Base-by-base conservation (phyloP, 2,329 filamentous ascomycete genomes). In the Alternaria infectoria region DNA sequence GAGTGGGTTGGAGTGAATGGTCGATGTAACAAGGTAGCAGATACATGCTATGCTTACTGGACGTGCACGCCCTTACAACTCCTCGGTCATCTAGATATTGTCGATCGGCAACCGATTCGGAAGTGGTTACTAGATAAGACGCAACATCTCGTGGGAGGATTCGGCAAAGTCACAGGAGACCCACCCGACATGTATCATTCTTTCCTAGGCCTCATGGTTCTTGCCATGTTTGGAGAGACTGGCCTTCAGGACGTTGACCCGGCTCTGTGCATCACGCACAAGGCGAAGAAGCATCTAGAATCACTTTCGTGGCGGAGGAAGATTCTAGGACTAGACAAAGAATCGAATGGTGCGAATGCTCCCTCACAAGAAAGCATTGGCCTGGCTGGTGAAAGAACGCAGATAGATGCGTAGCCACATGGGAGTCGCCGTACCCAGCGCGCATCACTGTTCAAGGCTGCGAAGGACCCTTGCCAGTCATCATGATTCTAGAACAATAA, bases 1-100 rank as follows among this genome's bases (percentile, higher is more conserved):
- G 79, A 82, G 10, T 87, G 86, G 73, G 86, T 93, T 2, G 96
- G 94, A 10, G 93, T 96, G 81, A 97, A 96, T 74, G 96, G 96
- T 25, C 89, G 96, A 54, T 89, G 88, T 77, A 97, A 97, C 82
- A 99, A 99, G 80, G 86, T 90, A 51, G 91, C 92, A 10, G 96
- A 99, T 80, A 98, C 96, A 0, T 99, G 96, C 81, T 99, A 99
- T 79, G 91, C 89, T 21, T 99, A 95, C 85, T 99, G 96, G 96
- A 93, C 92, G 0, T 86, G 86, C 5, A 93, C 88, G 2, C 88
- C 93, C 54, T 77, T 80, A 10, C 67, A 72, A 51, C 63, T 77
- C 4, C 71, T 80, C 13, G 73, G 70, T 13, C 70, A 86, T 59
- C 79, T 84, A 12, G 77, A 85, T 2, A 81, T 93, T n/a, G 80